A percentile compares a stretch with the other conserved stretches of the same genome.
Evolutionary conservation across 768 basidiomycete species (phyloP).

Genomic region (Phallus indusiatus): DNA sequence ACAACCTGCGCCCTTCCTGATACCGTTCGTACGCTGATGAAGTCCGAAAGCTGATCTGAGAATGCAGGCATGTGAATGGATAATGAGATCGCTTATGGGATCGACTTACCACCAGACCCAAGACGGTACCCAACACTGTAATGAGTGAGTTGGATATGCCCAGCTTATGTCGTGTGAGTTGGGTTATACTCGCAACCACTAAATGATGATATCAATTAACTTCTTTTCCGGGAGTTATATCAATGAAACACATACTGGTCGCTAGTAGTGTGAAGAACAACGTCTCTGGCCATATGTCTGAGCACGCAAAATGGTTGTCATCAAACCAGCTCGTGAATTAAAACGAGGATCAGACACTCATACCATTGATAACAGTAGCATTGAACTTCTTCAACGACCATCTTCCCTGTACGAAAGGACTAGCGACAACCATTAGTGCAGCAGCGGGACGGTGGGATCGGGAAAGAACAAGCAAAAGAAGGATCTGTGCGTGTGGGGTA

Average conservation of each 20-base stretch:
- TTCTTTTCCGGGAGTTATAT: not conserved
- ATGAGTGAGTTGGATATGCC: slow-evolving; percentile 45
- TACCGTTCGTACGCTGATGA: slow-evolving; percentile 66
- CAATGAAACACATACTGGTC: slow-evolving; percentile 35
- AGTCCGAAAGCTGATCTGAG: slow-evolving; percentile 55
- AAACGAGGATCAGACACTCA: not conserved
- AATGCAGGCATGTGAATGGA: slow-evolving; percentile 19
- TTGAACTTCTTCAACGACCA: slow-evolving; percentile 44
- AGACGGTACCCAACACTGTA: slow-evolving; percentile 65
- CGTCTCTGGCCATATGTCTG: slow-evolving; percentile 21
- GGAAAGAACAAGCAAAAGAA: no score
- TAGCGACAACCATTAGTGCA: slow-evolving; percentile 9
- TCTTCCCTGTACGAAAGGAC: slow-evolving; percentile 36
- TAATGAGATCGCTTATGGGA: not conserved
- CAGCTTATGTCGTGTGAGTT: slow-evolving; percentile 38
- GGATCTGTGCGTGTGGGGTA: no score
- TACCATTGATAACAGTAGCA: slow-evolving; percentile 42
- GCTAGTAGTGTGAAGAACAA: slow-evolving; percentile 53
- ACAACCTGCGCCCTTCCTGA: slow-evolving; percentile 62
- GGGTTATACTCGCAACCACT: slow-evolving; percentile 53
- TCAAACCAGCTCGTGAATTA: not conserved
- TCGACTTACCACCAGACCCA: slow-evolving; percentile 43
- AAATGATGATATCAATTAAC: not conserved
- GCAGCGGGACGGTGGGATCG: no score
- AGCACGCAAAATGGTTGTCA: not conserved